Conservation (phyloP, 202 grass and related monocot species). For the Panicum hallii region DNA sequence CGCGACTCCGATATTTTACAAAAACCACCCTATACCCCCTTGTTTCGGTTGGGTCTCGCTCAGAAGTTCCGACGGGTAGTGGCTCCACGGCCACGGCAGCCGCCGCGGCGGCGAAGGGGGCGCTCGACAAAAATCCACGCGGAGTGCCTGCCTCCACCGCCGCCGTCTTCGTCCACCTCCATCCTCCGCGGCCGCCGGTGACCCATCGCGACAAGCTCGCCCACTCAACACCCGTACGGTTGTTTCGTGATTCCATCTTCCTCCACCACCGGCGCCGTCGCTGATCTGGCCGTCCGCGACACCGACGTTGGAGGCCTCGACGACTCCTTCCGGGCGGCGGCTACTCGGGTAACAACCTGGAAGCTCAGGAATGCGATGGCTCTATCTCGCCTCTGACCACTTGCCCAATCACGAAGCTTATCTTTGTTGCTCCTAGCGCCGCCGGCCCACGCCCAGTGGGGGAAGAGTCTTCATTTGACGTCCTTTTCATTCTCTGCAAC, state of each 20-base stretch:
- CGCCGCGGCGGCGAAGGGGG: neutral
- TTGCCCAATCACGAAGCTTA: neutral
- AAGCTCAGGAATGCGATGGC: neutral
- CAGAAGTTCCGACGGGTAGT: neutral
- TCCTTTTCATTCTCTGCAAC: too few species aligned
- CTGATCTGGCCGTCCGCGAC: neutral
- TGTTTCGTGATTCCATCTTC: neutral
- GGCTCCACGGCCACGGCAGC: neutral
- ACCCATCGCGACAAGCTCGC: neutral
- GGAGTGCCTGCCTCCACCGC: neutral
- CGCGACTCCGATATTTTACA: too few species aligned
- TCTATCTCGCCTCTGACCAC: neutral
- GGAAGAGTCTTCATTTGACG: neutral
- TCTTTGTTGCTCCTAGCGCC: neutral
- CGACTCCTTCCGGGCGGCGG: too few species aligned
- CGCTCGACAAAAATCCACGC: neutral
- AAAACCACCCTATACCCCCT: neutral
- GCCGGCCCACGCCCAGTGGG: neutral
- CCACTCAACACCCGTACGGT: neutral
- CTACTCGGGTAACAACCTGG: too few species aligned
- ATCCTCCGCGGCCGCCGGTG: neutral
- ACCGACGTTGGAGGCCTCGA: neutral
- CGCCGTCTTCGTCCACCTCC: neutral
- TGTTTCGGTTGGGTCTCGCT: neutral
- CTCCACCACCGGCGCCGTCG: neutral